These are phyloP conservation scores for Paraphysoderma sedebokerense DNA, from an alignment of 371 early-diverging fungal genomes.

Conservation along the genomic window DNA sequence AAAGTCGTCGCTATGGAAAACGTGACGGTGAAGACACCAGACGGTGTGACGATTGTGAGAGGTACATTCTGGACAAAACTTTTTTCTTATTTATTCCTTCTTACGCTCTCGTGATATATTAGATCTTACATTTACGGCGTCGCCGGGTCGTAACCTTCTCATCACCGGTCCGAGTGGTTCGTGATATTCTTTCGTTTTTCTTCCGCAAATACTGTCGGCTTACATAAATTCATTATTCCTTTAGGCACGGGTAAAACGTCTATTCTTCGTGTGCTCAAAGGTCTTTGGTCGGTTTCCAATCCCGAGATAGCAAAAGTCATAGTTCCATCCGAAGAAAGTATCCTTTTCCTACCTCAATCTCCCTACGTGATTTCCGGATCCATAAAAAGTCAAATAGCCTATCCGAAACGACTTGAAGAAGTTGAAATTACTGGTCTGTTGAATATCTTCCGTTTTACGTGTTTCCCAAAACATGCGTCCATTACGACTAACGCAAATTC, in stretches of 20 bases:
- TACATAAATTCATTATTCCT: background rate
- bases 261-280: conserved; percentile 45
- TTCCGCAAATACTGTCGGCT: background rate
- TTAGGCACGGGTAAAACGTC: conserved; percentile 46
- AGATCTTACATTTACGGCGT: too few relatives aligned
- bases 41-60: conserved; percentile 16
- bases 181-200: conserved; percentile 13
- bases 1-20: conserved; percentile 15
- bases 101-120: background rate
- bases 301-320: conserved; percentile 17
- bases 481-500: too few relatives aligned
- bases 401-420: too few relatives aligned
- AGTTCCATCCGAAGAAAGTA: conserved; percentile 4
- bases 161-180: conserved; percentile 50
- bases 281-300: conserved; percentile 49
- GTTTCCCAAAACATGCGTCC: too few relatives aligned
- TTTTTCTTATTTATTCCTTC: background rate
- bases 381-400: too few relatives aligned
- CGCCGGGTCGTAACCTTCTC: conserved; percentile 32
- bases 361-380: conserved; percentile 49
- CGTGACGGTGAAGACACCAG: conserved; percentile 15
- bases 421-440: too few relatives aligned
- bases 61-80: conserved; percentile 13
- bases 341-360: conserved; percentile 47
- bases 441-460: too few relatives aligned